These are phyloP conservation scores for Macrophomina tecta DNA, from an alignment of 2,329 filamentous ascomycete genomes.

Conservation along the genomic window DNA sequence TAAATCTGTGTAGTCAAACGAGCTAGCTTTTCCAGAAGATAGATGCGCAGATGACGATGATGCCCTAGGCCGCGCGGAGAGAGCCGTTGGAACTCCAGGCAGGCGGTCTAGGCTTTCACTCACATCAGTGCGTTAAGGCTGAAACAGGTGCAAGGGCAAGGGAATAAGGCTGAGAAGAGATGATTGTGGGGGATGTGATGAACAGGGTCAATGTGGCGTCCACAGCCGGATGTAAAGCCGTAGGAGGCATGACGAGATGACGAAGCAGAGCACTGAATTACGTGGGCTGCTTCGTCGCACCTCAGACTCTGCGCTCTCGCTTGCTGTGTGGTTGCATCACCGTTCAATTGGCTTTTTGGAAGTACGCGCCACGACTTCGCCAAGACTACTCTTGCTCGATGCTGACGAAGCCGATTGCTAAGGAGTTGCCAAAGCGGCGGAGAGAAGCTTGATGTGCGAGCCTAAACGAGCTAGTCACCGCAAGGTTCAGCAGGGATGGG, in stretches of 20 bases:
- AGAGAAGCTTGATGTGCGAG: neutral
- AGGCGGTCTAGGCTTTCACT: neutral
- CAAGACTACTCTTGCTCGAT: neutral
- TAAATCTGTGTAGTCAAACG: too few species aligned
- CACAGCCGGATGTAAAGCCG: too few species aligned
- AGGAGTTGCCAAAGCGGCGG: neutral
- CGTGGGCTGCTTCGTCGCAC: too few species aligned
- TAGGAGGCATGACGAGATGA: too few species aligned
- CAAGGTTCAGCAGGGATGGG: neutral
- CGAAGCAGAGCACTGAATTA: too few species aligned
- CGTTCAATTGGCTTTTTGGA: too few species aligned
- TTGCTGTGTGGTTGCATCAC: too few species aligned
- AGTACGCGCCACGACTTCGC: too few species aligned
- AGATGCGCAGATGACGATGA: neutral
- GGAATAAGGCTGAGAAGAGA: neutral
- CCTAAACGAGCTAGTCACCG: neutral
- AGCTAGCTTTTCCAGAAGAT: neutral
- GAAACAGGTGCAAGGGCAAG: neutral
- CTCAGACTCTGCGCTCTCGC: neutral
- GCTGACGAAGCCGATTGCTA: constrained; percentile 7
- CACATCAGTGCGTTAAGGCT: neutral
- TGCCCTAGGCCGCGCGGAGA: neutral
- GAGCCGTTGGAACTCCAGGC: neutral
- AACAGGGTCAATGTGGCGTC: too few species aligned
- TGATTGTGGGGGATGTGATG: neutral